These are phyloP conservation scores for Saccharum spontaneum DNA, from an alignment of 176 grass and related monocot genomes.

Conservation along the genomic window DNA sequence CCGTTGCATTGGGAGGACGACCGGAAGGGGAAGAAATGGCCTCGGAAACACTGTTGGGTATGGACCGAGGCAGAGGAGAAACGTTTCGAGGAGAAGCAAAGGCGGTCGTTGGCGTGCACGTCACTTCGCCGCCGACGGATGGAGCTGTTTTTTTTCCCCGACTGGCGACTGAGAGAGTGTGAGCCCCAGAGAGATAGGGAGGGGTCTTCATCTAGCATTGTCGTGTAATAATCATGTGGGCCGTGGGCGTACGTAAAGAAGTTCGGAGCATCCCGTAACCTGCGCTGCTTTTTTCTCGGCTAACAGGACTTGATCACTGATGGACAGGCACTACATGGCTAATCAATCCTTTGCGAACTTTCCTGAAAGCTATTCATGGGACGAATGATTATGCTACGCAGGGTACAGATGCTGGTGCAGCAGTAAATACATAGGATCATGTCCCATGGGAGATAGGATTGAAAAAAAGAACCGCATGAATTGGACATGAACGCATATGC, in stretches of 20 bases:
- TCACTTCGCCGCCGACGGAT: too few relatives aligned
- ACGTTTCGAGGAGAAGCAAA: not conserved
- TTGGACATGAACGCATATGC: not conserved
- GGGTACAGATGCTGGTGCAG: not conserved
- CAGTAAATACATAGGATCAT: not conserved
- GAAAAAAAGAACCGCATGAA: not conserved
- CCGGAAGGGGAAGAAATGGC: not conserved
- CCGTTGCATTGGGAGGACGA: not conserved
- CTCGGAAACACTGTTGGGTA: not conserved
- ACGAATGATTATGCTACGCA: not conserved
- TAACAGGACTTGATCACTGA: not conserved
- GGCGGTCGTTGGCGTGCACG: not conserved
- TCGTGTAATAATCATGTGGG: not conserved
- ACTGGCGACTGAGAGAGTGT: too few relatives aligned
- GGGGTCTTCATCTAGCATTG: not conserved
- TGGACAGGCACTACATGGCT: not conserved
- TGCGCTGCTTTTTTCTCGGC: not conserved
- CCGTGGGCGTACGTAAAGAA: not conserved
- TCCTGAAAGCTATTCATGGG: not conserved
- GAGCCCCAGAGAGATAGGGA: not conserved
- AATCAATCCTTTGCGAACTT: not conserved
- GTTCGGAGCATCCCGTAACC: not conserved
- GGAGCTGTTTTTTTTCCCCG: too few relatives aligned
- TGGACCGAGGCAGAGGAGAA: constrained; percentile 1
- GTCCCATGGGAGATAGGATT: not conserved